Percentiles rank a stretch among this genome's conserved stretches.
phyloP scores from a whole-genome alignment of 805 yeast genomes.

The Cyberlindnera euphorbiae region DNA sequence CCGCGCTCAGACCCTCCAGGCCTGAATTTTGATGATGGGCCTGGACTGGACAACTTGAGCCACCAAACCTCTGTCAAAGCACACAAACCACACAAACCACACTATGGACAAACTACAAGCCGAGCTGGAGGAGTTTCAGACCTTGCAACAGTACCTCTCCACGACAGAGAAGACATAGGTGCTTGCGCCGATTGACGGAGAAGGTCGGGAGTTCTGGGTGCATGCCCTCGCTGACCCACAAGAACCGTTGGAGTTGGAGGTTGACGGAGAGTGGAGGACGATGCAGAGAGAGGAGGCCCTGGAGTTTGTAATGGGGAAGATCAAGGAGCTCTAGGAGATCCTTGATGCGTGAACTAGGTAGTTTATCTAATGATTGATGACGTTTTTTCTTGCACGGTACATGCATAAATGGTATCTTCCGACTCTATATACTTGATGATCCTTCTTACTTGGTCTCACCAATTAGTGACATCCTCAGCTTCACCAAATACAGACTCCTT shows the following conservation, averaged over 20 bases:
- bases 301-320: constrained; percentile 4
- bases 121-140: constrained; percentile 12
- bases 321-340: constrained; percentile 5
- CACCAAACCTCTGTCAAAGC: too few species aligned
- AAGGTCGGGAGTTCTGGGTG: constrained; percentile 20
- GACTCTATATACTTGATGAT: too few species aligned
- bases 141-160: constrained; percentile 6
- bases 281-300: constrained; percentile 9
- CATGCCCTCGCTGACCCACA: constrained; percentile 15
- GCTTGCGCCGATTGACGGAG: constrained; percentile 18
- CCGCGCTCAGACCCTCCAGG: too few species aligned
- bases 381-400: too few species aligned
- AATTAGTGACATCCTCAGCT: constrained; percentile 88
- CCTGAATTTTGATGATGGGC: too few species aligned
- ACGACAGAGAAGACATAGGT: constrained; percentile 9
- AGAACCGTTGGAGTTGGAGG: constrained; percentile 9
- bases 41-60: too few species aligned
- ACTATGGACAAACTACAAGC: neutral
- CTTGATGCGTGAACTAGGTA: too few species aligned
- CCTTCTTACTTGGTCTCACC: constrained; percentile 47
- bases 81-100: neutral
- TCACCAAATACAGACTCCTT: constrained; percentile 83
- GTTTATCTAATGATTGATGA: too few species aligned
- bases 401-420: too few species aligned
- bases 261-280: constrained; percentile 9